These are phyloP conservation scores for Dactylellina haptotyla DNA, from an alignment of 2,329 filamentous ascomycete genomes.

Conservation along the genomic window DNA sequence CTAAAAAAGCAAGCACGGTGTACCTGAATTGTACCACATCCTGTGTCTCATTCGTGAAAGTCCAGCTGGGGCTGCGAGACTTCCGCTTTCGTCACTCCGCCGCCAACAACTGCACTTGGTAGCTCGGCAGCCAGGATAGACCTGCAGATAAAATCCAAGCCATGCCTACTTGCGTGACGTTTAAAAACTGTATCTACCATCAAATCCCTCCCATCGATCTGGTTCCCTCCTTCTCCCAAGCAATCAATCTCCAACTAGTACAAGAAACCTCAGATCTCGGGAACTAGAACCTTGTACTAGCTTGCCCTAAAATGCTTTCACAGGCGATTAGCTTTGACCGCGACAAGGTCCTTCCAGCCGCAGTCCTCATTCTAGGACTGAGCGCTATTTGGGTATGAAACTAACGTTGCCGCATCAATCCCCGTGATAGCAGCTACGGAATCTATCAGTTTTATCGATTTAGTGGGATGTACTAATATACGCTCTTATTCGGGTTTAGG, in stretches of 20 bases:
- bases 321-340: conserved; percentile 10
- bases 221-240: background rate
- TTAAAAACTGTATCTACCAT: background rate
- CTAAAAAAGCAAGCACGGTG: too few species aligned
- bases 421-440: background rate
- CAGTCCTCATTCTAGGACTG: background rate
- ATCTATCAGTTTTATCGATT: background rate
- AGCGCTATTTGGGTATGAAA: conserved; percentile 5
- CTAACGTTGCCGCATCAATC: background rate
- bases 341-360: conserved; percentile 5
- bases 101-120: conserved; percentile 4
- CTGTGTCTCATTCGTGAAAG: background rate
- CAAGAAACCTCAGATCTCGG: background rate
- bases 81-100: background rate
- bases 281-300: background rate
- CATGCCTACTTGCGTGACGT: conserved; percentile 3
- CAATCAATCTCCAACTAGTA: background rate
- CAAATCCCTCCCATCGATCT: too few species aligned
- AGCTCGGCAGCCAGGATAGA: conserved; percentile 7
- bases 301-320: conserved; percentile 10
- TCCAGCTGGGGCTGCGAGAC: background rate
- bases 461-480: background rate
- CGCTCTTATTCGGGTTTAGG: background rate
- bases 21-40: background rate
- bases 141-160: conserved; percentile 24